Conservation (phyloP, 176 grass and related monocot genomes). For the Hordeum marinum region DNA sequence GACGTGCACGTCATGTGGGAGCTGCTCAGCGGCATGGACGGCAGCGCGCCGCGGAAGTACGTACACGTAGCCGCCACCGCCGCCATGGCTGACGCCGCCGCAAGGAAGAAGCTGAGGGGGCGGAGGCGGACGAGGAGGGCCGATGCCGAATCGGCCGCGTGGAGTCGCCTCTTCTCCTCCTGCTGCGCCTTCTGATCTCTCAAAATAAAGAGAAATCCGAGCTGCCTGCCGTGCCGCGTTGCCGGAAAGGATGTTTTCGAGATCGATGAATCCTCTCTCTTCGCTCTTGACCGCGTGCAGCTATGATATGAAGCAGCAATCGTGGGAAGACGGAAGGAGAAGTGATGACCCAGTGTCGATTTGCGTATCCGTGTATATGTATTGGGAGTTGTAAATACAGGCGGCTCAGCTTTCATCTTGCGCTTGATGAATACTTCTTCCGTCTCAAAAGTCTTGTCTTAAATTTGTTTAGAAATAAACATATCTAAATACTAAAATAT, state of each 20-base stretch:
- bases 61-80: neutral
- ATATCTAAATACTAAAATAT: too few relatives aligned
- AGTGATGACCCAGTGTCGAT: neutral
- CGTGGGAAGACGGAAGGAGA: neutral
- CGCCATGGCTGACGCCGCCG: neutral
- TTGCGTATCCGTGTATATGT: neutral
- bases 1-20: constrained; percentile 86
- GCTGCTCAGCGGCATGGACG: constrained; percentile 45
- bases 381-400: neutral
- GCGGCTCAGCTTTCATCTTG: neutral
- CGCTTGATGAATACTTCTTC: too few relatives aligned
- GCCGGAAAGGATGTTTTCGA: neutral
- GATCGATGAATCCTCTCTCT: neutral
- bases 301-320: neutral
- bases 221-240: neutral
- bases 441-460: too few relatives aligned
- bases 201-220: neutral
- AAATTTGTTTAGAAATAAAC: too few relatives aligned
- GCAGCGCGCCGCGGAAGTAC: neutral
- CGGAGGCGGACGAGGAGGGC: neutral
- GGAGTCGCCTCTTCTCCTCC: constrained; percentile 15
- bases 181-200: constrained; percentile 9
- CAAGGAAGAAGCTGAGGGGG: neutral
- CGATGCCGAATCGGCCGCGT: neutral
- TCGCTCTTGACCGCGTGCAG: neutral